These are phyloP conservation scores for Pythium dissotocum DNA, from an alignment of 352 stramenopile genomes.

Conservation along the genomic window DNA sequence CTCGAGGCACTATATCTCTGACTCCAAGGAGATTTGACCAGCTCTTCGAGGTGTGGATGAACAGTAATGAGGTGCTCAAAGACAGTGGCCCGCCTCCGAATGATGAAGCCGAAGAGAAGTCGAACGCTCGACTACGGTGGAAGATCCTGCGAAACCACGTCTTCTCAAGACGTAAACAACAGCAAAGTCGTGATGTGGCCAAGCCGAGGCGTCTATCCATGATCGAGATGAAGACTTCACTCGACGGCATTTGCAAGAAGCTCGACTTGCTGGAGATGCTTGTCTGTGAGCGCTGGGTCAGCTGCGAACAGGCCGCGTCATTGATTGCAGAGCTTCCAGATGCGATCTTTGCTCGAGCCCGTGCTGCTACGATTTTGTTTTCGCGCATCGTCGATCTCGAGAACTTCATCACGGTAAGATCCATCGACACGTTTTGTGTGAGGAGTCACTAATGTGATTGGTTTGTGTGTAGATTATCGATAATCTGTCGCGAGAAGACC, in stretches of 20 bases:
- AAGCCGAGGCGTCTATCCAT: background rate
- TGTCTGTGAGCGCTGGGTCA: slow-evolving; percentile 53
- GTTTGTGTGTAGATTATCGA: slow-evolving; percentile 47
- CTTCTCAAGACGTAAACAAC: slow-evolving; percentile 7
- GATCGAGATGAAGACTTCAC: slow-evolving; percentile 27
- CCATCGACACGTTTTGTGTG: background rate
- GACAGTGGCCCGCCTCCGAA: slow-evolving; percentile 1
- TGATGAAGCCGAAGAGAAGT: slow-evolving; percentile 14
- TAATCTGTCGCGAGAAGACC: slow-evolving; percentile 47
- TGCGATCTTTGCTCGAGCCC: slow-evolving; percentile 45
- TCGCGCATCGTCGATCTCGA: slow-evolving; percentile 72
- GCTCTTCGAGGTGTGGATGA: slow-evolving; percentile 42
- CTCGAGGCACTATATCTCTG: slow-evolving; percentile 50
- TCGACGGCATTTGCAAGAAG: slow-evolving; percentile 32
- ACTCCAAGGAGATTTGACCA: slow-evolving; percentile 61
- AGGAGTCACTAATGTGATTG: background rate
- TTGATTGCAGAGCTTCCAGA: slow-evolving; percentile 50
- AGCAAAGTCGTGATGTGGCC: background rate
- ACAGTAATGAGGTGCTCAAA: slow-evolving; percentile 24
- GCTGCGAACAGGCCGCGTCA: slow-evolving; percentile 40
- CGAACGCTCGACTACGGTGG: slow-evolving; percentile 43
- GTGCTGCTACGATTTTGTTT: slow-evolving; percentile 60
- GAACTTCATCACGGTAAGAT: slow-evolving; percentile 61
- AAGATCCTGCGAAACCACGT: slow-evolving; percentile 38
- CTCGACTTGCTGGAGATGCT: slow-evolving; percentile 54